Conservation (phyloP, 345 rosid species). For the Passiflora organensis region DNA sequence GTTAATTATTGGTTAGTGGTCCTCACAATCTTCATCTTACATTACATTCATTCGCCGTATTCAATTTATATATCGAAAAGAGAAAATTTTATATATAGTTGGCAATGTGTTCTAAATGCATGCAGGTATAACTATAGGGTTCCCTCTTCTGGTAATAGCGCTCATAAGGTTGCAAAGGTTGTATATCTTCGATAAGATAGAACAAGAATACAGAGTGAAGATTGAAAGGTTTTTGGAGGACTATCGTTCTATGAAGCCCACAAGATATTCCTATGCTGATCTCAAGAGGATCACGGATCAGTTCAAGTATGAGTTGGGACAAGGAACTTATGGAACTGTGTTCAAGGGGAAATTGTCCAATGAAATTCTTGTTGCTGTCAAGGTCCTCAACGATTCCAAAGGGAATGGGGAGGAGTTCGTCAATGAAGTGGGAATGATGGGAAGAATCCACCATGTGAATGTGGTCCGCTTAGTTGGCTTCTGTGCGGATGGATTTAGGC, state of each 20-base stretch:
- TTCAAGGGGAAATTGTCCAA: slow-evolving; percentile 8
- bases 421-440: slow-evolving; percentile 5
- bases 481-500: slow-evolving; percentile 8
- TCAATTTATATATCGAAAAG: background rate
- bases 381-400: background rate
- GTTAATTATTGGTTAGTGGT: background rate
- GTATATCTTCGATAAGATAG: too few species aligned
- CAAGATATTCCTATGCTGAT: too few species aligned
- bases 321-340: slow-evolving; percentile 11
- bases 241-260: too few species aligned
- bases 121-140: background rate
- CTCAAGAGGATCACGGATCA: slow-evolving; percentile 4
- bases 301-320: background rate
- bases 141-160: background rate
- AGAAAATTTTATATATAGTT: background rate
- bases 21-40: background rate
- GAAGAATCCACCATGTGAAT: slow-evolving; percentile 11
- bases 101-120: background rate
- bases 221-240: too few species aligned
- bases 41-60: background rate
- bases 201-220: too few species aligned
- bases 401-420: slow-evolving; percentile 10
- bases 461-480: slow-evolving; percentile 12
- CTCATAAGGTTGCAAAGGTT: background rate
- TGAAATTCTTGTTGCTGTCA: slow-evolving; percentile 10